Percentiles rank a stretch among this genome's conserved stretches.
Evolutionary conservation across 805 yeast species (phyloP).

Genomic region (Ogataea chonburiensis): DNA sequence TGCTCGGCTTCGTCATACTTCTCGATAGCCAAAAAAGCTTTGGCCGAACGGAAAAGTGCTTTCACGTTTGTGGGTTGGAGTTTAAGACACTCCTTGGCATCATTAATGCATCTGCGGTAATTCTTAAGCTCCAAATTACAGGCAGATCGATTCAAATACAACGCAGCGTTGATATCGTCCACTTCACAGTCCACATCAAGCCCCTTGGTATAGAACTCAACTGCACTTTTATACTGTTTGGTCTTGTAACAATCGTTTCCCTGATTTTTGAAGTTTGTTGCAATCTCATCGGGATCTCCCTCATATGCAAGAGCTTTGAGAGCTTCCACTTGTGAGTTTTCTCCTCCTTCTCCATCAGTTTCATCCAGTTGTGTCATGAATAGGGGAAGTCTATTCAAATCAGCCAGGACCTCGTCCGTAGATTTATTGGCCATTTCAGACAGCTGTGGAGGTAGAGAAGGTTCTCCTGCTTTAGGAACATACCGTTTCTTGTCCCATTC

Average conservation of each 20-base stretch:
- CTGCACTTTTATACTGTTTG: conserved; percentile 73
- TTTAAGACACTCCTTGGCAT: conserved; percentile 69
- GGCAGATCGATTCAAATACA: conserved; percentile 84
- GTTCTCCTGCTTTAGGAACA: conserved; percentile 50
- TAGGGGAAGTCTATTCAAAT: conserved; percentile 82
- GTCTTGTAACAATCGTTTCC: conserved; percentile 84
- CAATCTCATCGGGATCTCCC: conserved; percentile 92
- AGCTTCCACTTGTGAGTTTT: conserved; percentile 77
- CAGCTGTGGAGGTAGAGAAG: conserved; percentile 81
- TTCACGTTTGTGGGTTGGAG: conserved; percentile 71
- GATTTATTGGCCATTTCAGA: conserved; percentile 59
- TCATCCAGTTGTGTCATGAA: conserved; percentile 89
- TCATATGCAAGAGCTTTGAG: conserved; percentile 88
- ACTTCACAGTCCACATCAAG: conserved; percentile 66
- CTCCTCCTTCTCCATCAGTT: conserved; percentile 74
- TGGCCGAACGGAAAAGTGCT: conserved; percentile 83
- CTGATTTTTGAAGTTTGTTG: conserved; percentile 83
- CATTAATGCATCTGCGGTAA: conserved; percentile 82
- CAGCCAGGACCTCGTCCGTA: conserved; percentile 72
- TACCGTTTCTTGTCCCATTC: conserved; percentile 35
- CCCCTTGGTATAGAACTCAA: conserved; percentile 77
- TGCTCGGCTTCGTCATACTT: conserved; percentile 70
- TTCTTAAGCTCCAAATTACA: conserved; percentile 84
- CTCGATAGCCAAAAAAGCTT: conserved; percentile 69
- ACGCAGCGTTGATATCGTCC: conserved; percentile 53